Conservation (phyloP, 1,139 yeast species). For the Pneumocystis jirovecii region DNA sequence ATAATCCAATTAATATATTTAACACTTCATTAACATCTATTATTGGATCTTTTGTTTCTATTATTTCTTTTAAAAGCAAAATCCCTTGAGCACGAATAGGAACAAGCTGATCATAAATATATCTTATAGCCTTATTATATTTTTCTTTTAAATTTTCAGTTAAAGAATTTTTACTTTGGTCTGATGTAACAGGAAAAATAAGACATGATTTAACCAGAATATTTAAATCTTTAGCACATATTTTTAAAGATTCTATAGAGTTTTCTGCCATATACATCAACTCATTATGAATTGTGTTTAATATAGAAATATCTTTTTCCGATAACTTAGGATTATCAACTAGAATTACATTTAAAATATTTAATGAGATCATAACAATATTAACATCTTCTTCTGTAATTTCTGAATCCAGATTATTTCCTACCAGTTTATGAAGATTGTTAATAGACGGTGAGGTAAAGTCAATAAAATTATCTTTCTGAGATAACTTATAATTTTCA, state of each 20-base stretch:
- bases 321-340: not conserved
- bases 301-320: not conserved
- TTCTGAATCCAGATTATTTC: not conserved
- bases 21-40: constrained; percentile 42
- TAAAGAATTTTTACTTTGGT: not conserved
- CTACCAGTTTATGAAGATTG: not conserved
- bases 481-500: not conserved
- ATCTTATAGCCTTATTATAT: constrained; percentile 16
- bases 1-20: constrained; percentile 45
- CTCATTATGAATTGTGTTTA: not conserved
- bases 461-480: not conserved
- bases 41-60: constrained; percentile 36
- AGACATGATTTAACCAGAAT: constrained; percentile 5
- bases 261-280: not conserved
- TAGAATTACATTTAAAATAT: not conserved
- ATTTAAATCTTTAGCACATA: constrained; percentile 1
- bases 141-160: constrained; percentile 30
- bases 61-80: constrained; percentile 44
- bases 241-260: not conserved
- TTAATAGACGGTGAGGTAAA: not conserved
- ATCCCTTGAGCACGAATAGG: constrained; percentile 84
- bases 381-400: not conserved
- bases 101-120: constrained; percentile 56
- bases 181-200: constrained; percentile 2
- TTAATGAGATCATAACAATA: not conserved